Base-by-base conservation (phyloP, 2,329 filamentous ascomycete species). In the Apiospora malaysiana region DNA sequence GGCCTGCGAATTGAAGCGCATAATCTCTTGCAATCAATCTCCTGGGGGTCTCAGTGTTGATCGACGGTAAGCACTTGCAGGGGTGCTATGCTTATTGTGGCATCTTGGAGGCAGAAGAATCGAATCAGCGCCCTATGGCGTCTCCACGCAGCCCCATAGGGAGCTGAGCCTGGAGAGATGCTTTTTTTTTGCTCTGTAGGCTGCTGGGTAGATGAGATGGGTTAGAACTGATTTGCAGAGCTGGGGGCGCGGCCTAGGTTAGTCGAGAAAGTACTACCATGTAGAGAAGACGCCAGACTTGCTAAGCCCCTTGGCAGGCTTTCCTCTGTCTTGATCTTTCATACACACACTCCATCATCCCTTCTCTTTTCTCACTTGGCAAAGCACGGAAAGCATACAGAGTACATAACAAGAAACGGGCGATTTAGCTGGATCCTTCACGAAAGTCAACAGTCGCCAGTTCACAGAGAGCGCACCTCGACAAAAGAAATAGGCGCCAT, bases 61-160 rank as follows among this genome's bases (percentile, higher is more conserved):
- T 40, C 56, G 37, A 40, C 32, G 56, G 56, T 63, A 63, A 63
- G 56, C 56, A 63, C 56, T 63, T 63, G 56, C 56, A 63, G 32
- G 56, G 56, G 56, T 40, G 7, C 18, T 14, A 12, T 40, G 32
- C 56, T n/a, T 63, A 23, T 40, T 63, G 56, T 40, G 56, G 56
- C 51, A 21, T n/a, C 18, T 40, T 40, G 32, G 32, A 18, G 21
- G 32, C 56, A 40, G 32, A n/a, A 40, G 56, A 40, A 40, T 40
- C 56, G 21, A 40, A 63, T 63, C 56, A 63, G 56, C 56, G 32
- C 32, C n/a, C 32, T 37, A 37, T 21, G 56, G 51, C 32, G 27
- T 2, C 56, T 10, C 56, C 56, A 47, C 56, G 21, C 51, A 12
- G 56, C 56, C 56, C 56, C 56, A 37, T 40, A 63, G 40, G 18